Base-by-base conservation (phyloP, 257 asterid species). In the Echium plantagineum region DNA sequence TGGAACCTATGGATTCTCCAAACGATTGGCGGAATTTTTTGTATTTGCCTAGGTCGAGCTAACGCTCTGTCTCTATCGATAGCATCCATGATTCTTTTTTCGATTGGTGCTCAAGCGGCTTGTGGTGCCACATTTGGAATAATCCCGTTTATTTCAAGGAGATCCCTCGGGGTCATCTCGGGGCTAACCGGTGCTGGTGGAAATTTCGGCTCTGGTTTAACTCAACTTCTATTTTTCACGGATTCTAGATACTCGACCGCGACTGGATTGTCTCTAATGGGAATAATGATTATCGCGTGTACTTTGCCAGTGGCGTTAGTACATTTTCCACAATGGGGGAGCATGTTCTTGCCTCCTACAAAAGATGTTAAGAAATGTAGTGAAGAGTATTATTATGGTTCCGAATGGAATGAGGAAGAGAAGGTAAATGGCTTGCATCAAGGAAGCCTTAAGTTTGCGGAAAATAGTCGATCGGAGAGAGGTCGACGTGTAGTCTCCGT, bases 291-390 rank as follows among this genome's bases (percentile, higher is more conserved):
- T 18, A 70, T 80, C 15, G 75, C 71, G 5, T 77, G 86, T 55
- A 83, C 90, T 4, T 53, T 69, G 56, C 86, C 84, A 13, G 74
- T 68, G 66, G 64, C 70, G 30, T 5, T 69, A 35, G 82, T 83
- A 66, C 82, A 83, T 49, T 83, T 83, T 56, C 90, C 84, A 24
- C 90, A 83, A 65, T 83, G 90, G 90, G 90, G 90, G 59, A 80
- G 90, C 75, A 80, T 80, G 84, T 71, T 83, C 20, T 22, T 80
- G 53, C 79, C 76, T 18, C 70, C 82, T 13, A 30, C 68, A 30
- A 77, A 72, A 59, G 71, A 73, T 24, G 52, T 0, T 0, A 7
- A 0, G 0, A 68, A 61, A 66, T 74, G 70, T 66, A 79, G 48
- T 26, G 89, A 82, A 58, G 89, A 79, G 68, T 38, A 61, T 35